These are phyloP conservation scores for Dendrostoma leiphaemia DNA, from an alignment of 2,329 filamentous ascomycete genomes.

Conservation along the genomic window DNA sequence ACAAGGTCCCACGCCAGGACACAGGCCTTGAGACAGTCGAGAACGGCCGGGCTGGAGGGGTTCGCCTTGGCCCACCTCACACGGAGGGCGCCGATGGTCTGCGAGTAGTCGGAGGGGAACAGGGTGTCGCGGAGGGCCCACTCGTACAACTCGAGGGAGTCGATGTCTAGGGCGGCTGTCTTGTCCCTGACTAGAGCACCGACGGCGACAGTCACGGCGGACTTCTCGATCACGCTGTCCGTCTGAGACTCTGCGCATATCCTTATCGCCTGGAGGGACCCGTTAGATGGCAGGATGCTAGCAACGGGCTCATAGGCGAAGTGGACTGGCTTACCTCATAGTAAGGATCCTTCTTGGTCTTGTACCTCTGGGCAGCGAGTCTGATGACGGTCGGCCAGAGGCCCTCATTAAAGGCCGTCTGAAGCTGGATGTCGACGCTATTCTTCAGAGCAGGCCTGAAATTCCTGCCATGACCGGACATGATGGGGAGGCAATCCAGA, in stretches of 20 bases:
- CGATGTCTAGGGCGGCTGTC: slow-evolving; percentile 45
- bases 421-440: slow-evolving; percentile 52
- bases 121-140: slow-evolving; percentile 43
- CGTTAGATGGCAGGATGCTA: not conserved
- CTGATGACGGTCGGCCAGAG: slow-evolving; percentile 52
- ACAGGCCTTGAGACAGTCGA: slow-evolving; percentile 50
- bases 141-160: slow-evolving; percentile 53
- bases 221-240: slow-evolving; percentile 47
- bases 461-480: slow-evolving; percentile 23
- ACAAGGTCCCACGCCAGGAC: slow-evolving; percentile 53
- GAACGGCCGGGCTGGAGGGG: slow-evolving; percentile 41
- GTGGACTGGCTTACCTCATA: slow-evolving; percentile 45
- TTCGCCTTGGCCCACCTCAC: slow-evolving; percentile 50
- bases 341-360: slow-evolving; percentile 51
- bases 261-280: slow-evolving; percentile 39
- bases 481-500: not conserved
- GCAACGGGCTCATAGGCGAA: not conserved
- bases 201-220: slow-evolving; percentile 41
- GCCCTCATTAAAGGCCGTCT: slow-evolving; percentile 52
- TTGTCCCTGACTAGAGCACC: slow-evolving; percentile 46
- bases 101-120: slow-evolving; percentile 35
- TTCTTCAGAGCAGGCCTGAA: slow-evolving; percentile 42
- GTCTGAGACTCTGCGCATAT: slow-evolving; percentile 51
- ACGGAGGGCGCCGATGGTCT: slow-evolving; percentile 49
- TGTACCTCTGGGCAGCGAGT: slow-evolving; percentile 50